Base-by-base conservation (phyloP, 768 basidiomycete species). In the Hirschioporus abietinus region DNA sequence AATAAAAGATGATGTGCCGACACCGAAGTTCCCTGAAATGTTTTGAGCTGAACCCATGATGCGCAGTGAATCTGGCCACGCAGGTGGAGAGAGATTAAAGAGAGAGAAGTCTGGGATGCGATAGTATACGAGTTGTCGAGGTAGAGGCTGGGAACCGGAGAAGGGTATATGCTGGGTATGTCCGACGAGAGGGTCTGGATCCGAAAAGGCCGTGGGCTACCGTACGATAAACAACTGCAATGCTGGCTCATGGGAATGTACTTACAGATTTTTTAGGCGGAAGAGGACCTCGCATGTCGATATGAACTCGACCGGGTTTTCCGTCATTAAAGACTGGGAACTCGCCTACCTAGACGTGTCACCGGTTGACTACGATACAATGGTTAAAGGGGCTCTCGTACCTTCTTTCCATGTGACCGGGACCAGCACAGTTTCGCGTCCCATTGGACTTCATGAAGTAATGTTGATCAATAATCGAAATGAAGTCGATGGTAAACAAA, bases 351-450 rank as follows among this genome's bases (percentile, higher is more conserved):
- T 15, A 52, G 42, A 52, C 20, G 4, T 15, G 12, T 52, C 20
- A 52, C 20, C 42, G 30, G 8, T 8, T 30, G 8, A 5, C 4
- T 3, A 20, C 20, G 42, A 52, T 52, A 52, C 20, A 2, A 20
- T 52, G 5, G 12, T 2, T 6, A 3, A 8, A 30, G 30, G 12
- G 12, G 42, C 20, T 6, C 20, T 3, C 42, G 20, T 52, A 52
- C 69, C 68, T 34, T 68, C 70, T 36, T 60, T 15, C 77, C 76
- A 79, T 3, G 72, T 74, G 4, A 75, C 73, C 15, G 76, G 76
- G 17, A 74, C 72, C 35, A 80, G 66, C 24, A 79, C 75, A 4
- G 78, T 78, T 67, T 80, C 79, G 25, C 79, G 68, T 7, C 78
- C 79, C 73, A 78, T 70, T 0, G 77, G 77, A 7, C 73, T 72